phyloP scores from a whole-genome alignment of 306 rosid species.

The Quillaja saponaria region DNA sequence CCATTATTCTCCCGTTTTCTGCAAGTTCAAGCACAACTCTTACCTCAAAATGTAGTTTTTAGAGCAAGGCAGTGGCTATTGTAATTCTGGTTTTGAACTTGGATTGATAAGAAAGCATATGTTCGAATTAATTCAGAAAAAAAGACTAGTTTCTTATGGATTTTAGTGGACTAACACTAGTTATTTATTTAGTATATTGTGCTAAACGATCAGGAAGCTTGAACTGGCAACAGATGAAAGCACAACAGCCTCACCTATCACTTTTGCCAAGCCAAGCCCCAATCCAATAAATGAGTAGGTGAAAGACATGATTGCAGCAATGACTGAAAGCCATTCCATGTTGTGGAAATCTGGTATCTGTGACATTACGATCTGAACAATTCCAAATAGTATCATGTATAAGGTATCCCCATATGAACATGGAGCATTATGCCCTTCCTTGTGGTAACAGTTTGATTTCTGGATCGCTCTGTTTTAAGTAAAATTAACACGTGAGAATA shows the following conservation, averaged over 20 bases:
- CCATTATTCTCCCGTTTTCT: conserved; percentile 75
- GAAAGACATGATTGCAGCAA: conserved; percentile 81
- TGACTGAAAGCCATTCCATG: conserved; percentile 71
- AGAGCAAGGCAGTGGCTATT: no score
- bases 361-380: conserved; percentile 64
- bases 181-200: neutral
- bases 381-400: conserved; percentile 74
- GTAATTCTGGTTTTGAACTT: neutral
- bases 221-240: conserved; percentile 4
- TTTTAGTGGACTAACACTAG: no score
- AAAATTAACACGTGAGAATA: neutral
- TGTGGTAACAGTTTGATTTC: conserved; percentile 76
- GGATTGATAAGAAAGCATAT: neutral
- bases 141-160: no score
- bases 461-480: conserved; percentile 60
- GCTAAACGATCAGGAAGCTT: conserved; percentile 4
- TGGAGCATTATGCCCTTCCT: conserved; percentile 70
- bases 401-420: conserved; percentile 52
- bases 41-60: neutral
- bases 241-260: conserved; percentile 44
- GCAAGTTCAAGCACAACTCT: conserved; percentile 27
- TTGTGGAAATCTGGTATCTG: conserved; percentile 78
- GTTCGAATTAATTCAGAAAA: no score
- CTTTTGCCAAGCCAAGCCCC: conserved; percentile 67
- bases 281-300: conserved; percentile 67